A percentile compares a stretch with the other conserved stretches of the same genome.
phyloP scores from a whole-genome alignment of 108 stramenopile species.

The Nitzschia palea region DNA sequence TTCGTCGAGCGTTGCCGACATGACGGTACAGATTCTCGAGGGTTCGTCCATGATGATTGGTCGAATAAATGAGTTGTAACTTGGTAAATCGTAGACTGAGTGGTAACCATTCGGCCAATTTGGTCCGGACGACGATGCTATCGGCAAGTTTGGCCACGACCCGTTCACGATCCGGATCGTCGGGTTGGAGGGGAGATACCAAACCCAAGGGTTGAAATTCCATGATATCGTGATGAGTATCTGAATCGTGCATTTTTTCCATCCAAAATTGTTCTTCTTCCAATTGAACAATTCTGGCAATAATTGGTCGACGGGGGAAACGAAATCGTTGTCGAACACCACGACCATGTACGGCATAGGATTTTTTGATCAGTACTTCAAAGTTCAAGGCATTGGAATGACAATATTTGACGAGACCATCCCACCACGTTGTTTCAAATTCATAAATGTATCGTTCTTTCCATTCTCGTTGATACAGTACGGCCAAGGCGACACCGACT shows the following conservation, averaged over 20 bases:
- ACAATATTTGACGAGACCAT: constrained; percentile 27
- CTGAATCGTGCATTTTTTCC: constrained; percentile 24
- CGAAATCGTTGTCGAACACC: constrained; percentile 43
- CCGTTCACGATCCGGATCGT: constrained; percentile 16
- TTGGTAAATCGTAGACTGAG: constrained; percentile 62
- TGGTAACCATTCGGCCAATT: constrained; percentile 75
- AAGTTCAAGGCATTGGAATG: constrained; percentile 44
- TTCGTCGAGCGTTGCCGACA: constrained; percentile 54
- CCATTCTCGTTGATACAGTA: constrained; percentile 47
- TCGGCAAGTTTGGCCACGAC: constrained; percentile 43
- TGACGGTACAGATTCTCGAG: constrained; percentile 65
- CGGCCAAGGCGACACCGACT: constrained; percentile 66
- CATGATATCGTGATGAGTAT: neutral
- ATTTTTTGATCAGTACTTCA: constrained; percentile 56
- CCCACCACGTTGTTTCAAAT: constrained; percentile 43
- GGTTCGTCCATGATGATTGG: constrained; percentile 79
- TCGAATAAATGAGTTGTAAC: constrained; percentile 76
- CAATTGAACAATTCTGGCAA: constrained; percentile 62
- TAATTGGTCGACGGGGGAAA: constrained; percentile 72
- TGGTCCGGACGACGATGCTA: constrained; percentile 46
- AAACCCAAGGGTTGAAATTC: constrained; percentile 25
- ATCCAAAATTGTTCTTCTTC: constrained; percentile 60
- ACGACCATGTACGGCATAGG: constrained; percentile 67
- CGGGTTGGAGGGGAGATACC: constrained; percentile 6
- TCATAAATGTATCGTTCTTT: constrained; percentile 31